Evolutionary conservation across 2,329 filamentous ascomycete genomes (phyloP).

Genomic region (Aspergillus costaricaensis): DNA sequence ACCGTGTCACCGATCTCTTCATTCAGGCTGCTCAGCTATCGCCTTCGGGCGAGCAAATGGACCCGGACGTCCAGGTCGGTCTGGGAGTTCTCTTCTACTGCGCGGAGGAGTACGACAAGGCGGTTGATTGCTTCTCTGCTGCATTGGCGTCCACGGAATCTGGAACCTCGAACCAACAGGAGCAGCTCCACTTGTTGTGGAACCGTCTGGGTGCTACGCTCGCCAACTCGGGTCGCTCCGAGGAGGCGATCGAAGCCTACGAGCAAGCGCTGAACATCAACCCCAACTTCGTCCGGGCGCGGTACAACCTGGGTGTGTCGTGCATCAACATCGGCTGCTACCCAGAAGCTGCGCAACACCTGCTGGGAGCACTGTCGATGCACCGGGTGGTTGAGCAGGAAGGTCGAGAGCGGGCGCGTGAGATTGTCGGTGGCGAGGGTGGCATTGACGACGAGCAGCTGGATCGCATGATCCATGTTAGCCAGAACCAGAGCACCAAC

Average conservation of each 20-base stretch:
- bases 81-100: conserved; percentile 97
- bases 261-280: conserved; percentile 86
- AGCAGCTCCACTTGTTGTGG: conserved; percentile 92
- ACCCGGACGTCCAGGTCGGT: conserved; percentile 96
- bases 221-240: conserved; percentile 87
- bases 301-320: conserved; percentile 93
- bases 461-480: conserved; percentile 75
- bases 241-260: conserved; percentile 96
- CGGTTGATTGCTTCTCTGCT: conserved; percentile 95
- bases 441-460: conserved; percentile 68
- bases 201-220: conserved; percentile 95
- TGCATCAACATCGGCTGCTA: conserved; percentile 98
- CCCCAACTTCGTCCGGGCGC: conserved; percentile 93
- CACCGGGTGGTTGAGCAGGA: conserved; percentile 90
- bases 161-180: conserved; percentile 78
- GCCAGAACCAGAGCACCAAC: conserved; percentile 93
- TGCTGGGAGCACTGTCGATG: conserved; percentile 90
- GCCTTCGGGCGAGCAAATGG: conserved; percentile 91
- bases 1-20: conserved; percentile 86
- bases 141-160: conserved; percentile 83
- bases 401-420: conserved; percentile 77
- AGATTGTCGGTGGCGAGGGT: conserved; percentile 67
- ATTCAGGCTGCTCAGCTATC: conserved; percentile 90
- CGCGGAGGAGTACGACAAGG: conserved; percentile 96
- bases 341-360: conserved; percentile 86